phyloP scores from a whole-genome alignment of 306 rosid species.

The Rosa persica region DNA sequence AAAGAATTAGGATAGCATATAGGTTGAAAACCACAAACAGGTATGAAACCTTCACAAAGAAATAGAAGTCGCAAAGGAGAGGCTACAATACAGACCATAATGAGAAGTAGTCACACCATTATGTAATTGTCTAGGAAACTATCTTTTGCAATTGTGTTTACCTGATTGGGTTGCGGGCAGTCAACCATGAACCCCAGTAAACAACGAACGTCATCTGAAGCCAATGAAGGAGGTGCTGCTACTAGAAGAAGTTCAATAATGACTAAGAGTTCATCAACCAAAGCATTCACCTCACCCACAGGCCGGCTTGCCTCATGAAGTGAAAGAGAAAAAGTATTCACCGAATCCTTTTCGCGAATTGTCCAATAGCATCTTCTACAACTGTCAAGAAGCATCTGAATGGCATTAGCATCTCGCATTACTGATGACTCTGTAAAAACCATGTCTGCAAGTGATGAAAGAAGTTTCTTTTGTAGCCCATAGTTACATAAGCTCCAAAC shows the following conservation, averaged over 20 bases:
- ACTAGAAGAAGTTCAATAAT: conserved; percentile 84
- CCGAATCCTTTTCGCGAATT: conserved; percentile 77
- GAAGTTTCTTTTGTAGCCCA: conserved; percentile 96
- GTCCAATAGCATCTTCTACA: conserved; percentile 97
- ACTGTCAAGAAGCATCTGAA: conserved; percentile 95
- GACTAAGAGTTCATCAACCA: conserved; percentile 94
- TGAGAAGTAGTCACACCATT: conserved; percentile 14
- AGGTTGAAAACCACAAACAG: background rate
- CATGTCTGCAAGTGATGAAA: conserved; percentile 98
- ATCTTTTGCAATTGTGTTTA: conserved; percentile 32
- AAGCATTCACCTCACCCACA: conserved; percentile 92
- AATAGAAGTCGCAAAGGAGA: background rate
- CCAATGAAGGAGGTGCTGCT: conserved; percentile 76
- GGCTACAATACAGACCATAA: background rate
- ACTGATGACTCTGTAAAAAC: conserved; percentile 83
- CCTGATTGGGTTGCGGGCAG: conserved; percentile 96
- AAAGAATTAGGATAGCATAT: background rate
- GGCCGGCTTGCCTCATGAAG: conserved; percentile 64
- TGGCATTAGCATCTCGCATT: conserved; percentile 97
- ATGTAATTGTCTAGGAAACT: conserved; percentile 9
- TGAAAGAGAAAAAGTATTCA: conserved; percentile 68
- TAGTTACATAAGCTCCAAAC: conserved; percentile 95
- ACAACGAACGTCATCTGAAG: conserved; percentile 73
- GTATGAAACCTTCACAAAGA: background rate
- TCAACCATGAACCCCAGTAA: conserved; percentile 91